Percentiles rank a stretch among this genome's conserved stretches.
These are phyloP conservation scores for Podila horticola DNA, from an alignment of 192 early-diverging fungal genomes.

Conservation along the genomic window DNA sequence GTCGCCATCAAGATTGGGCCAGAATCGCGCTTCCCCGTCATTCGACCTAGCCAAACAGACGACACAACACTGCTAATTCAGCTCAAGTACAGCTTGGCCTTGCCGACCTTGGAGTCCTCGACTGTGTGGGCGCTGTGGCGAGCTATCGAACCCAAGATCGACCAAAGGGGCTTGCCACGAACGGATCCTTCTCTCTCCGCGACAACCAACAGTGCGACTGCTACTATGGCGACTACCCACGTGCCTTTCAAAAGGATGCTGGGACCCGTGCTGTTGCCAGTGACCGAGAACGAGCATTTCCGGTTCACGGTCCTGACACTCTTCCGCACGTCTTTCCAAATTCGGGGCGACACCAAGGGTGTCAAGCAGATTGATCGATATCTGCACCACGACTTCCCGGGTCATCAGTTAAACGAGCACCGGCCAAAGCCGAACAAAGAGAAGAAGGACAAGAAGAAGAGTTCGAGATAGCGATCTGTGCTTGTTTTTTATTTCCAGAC, in stretches of 20 bases:
- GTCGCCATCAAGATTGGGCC: neutral
- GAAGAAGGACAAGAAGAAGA: neutral
- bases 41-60: conserved; percentile 16
- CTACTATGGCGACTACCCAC: conserved; percentile 7
- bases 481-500: too few relatives aligned
- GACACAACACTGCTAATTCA: conserved; percentile 39
- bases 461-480: neutral
- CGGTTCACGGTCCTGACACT: conserved; percentile 23
- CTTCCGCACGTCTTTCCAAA: conserved; percentile 24
- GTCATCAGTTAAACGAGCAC: neutral
- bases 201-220: neutral
- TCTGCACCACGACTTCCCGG: conserved; percentile 14
- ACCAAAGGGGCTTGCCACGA: neutral
- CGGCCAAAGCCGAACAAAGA: neutral
- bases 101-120: conserved; percentile 12
- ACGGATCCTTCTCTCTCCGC: neutral
- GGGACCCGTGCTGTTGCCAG: conserved; percentile 1
- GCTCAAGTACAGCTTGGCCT: conserved; percentile 28
- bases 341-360: conserved; percentile 17
- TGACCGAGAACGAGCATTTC: conserved; percentile 23
- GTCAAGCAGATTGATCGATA: conserved; percentile 26
- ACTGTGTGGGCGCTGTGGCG: conserved; percentile 35
- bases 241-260: conserved; percentile 25
- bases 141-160: conserved; percentile 9
- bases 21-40: neutral